Conservation (phyloP, 2,329 filamentous ascomycete genomes). For the Dryadomyces quercivorus region DNA sequence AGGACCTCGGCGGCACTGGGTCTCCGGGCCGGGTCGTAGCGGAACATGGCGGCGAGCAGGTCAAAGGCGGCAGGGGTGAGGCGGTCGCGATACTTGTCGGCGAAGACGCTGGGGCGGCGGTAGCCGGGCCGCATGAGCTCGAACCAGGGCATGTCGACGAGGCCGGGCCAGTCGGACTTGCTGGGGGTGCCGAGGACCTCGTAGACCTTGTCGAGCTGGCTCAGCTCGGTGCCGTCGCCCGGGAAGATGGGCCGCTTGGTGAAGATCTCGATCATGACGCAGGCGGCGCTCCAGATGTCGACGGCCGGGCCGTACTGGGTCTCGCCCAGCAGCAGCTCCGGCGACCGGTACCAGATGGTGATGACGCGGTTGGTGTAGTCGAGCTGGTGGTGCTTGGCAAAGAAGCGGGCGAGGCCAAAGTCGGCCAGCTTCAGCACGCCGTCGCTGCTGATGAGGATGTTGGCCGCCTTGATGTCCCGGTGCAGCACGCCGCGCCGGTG, state of each 20-base stretch:
- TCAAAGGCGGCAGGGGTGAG: slow-evolving; percentile 74
- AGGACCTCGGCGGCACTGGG: slow-evolving; percentile 77
- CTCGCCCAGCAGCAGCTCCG: slow-evolving; percentile 81
- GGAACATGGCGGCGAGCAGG: slow-evolving; percentile 72
- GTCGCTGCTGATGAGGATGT: slow-evolving; percentile 84
- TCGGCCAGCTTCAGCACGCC: slow-evolving; percentile 88
- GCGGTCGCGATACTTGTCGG: slow-evolving; percentile 67
- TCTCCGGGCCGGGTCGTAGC: slow-evolving; percentile 73
- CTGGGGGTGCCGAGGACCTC: slow-evolving; percentile 81
- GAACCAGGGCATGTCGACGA: slow-evolving; percentile 96
- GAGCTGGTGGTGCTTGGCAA: slow-evolving; percentile 78
- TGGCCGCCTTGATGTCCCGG: slow-evolving; percentile 95
- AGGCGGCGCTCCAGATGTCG: slow-evolving; percentile 95
- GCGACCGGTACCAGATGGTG: slow-evolving; percentile 94
- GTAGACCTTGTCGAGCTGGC: slow-evolving; percentile 95
- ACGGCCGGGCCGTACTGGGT: slow-evolving; percentile 83
- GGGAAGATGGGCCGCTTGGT: slow-evolving; percentile 88
- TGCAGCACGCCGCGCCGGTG: slow-evolving; percentile 90
- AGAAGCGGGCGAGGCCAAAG: slow-evolving; percentile 92
- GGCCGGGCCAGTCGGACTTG: slow-evolving; percentile 70
- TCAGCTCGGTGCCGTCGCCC: slow-evolving; percentile 90
- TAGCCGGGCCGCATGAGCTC: slow-evolving; percentile 74
- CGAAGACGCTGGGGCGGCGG: slow-evolving; percentile 62
- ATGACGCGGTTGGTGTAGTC: slow-evolving; percentile 99
- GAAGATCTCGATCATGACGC: slow-evolving; percentile 94